These are phyloP conservation scores for Prunus persica DNA, from an alignment of 306 rosid species.

Conservation along the genomic window Prunus_persica_NCBIv2 NC_034009.1:11393501-11394000, in stretches of 20 bases:
- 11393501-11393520: no score
- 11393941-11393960: no score
- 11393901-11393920: no score
- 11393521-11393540: not conserved
- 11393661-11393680: not conserved
- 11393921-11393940: no score
- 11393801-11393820: not conserved
- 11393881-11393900: no score
- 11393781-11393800: not conserved
- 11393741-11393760: not conserved
- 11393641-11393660: constrained; percentile 13
- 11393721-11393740: constrained; percentile 7
- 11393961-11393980: no score
- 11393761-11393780: not conserved
- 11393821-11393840: no score
- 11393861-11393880: no score
- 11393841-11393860: no score
- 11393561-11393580: not conserved
- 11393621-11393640: not conserved
- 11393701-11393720: not conserved
- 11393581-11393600: not conserved
- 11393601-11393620: not conserved
- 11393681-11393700: not conserved
- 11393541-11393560: not conserved
- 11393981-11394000: no score